Percentiles rank a stretch among this genome's conserved stretches.
Evolutionary conservation across 176 grass and related monocot species (phyloP).

Genomic region (Aechmea fasciata): DNA sequence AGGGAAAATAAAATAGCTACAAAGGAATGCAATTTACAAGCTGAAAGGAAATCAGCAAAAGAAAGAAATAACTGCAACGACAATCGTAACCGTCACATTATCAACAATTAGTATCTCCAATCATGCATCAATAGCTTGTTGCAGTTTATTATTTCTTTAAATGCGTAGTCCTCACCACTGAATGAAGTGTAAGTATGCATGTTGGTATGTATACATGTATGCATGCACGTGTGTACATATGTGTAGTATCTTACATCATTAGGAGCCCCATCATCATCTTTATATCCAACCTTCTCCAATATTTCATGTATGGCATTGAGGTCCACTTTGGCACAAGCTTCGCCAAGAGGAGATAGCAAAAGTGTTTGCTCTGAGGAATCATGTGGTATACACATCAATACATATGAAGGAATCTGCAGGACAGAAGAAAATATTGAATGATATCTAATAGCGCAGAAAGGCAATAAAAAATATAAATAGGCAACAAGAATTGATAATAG

Average conservation of each 20-base stretch:
- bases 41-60: too few relatives aligned
- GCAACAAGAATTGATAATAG: slow-evolving; percentile 3
- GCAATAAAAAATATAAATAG: neutral
- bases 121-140: too few relatives aligned
- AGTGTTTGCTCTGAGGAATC: slow-evolving; percentile 22
- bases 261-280: slow-evolving; percentile 42
- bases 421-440: neutral
- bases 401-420: slow-evolving; percentile 44
- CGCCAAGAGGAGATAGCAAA: slow-evolving; percentile 40
- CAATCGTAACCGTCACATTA: too few relatives aligned
- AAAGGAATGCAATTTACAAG: too few relatives aligned
- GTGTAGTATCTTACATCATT: slow-evolving; percentile 37
- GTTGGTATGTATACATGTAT: neutral
- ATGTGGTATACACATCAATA: slow-evolving; percentile 45
- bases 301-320: slow-evolving; percentile 48
- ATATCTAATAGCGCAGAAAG: slow-evolving; percentile 13
- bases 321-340: slow-evolving; percentile 55
- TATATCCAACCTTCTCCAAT: slow-evolving; percentile 49
- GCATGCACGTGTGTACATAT: neutral
- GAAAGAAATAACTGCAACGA: too few relatives aligned
- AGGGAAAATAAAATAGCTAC: too few relatives aligned
- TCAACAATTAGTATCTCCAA: too few relatives aligned
- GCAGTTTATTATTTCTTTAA: too few relatives aligned
- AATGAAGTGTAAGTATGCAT: neutral
- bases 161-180: too few relatives aligned